Conservation (phyloP, 306 rosid genomes). For the Prunus dulcis region DNA sequence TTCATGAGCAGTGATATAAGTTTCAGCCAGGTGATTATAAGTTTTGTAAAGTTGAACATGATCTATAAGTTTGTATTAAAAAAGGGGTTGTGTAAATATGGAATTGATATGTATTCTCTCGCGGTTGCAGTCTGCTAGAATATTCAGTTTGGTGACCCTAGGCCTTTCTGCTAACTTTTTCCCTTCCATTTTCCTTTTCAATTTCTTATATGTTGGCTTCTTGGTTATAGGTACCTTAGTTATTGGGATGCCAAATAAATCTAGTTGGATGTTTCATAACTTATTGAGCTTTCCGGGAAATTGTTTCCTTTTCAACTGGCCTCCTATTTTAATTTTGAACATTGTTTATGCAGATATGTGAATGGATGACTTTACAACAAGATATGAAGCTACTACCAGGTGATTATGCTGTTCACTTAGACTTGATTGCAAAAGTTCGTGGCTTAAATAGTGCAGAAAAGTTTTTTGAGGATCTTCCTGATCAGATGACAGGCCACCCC, state of each 20-base stretch:
- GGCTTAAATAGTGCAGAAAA: slow-evolving; percentile 82
- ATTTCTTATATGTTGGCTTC: not conserved
- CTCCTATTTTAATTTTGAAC: slow-evolving; percentile 11
- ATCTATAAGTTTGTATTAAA: not conserved
- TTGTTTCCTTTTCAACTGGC: slow-evolving; percentile 13
- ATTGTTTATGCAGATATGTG: slow-evolving; percentile 58
- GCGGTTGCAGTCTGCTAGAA: not conserved
- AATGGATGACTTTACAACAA: slow-evolving; percentile 82
- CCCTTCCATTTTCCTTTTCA: not conserved
- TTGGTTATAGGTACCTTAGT: not conserved
- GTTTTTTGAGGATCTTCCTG: slow-evolving; percentile 88
- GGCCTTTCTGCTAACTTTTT: not conserved
- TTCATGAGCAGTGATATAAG: not conserved
- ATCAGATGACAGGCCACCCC: slow-evolving; percentile 38
- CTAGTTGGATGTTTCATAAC: not conserved
- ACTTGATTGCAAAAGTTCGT: slow-evolving; percentile 84
- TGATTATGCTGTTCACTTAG: slow-evolving; percentile 89
- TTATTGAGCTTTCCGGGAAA: not conserved
- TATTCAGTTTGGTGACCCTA: not conserved
- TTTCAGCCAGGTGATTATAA: not conserved
- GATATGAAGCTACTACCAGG: slow-evolving; percentile 65
- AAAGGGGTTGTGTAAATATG: not conserved
- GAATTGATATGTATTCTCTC: not conserved
- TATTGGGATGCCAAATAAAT: not conserved
- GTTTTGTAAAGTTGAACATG: not conserved